Evolutionary conservation across 1,284 basidiomycete genomes (phyloP).

Genomic region (Pseudozyma flocculosa): DNA sequence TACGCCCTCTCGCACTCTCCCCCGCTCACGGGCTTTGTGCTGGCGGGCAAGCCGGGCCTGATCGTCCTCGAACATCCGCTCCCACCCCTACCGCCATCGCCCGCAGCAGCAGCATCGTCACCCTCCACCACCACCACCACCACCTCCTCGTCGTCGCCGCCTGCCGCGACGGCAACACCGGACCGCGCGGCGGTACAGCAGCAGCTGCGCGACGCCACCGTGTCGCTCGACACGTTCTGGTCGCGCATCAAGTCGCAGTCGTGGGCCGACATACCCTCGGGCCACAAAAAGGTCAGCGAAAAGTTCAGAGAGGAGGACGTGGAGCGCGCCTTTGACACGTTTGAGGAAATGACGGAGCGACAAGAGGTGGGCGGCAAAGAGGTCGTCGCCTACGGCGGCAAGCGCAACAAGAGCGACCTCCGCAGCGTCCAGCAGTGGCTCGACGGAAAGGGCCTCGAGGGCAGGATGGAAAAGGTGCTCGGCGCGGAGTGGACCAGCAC

Average conservation of each 20-base stretch:
- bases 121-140: too few relatives aligned
- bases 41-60: slow-evolving; percentile 46
- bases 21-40: slow-evolving; percentile 38
- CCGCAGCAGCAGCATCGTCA: not conserved
- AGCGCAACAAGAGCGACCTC: slow-evolving; percentile 19
- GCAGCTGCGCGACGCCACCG: slow-evolving; percentile 3
- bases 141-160: too few relatives aligned
- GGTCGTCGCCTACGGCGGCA: slow-evolving; percentile 15
- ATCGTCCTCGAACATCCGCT: slow-evolving; percentile 43
- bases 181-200: too few relatives aligned
- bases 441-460: slow-evolving; percentile 12
- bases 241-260: slow-evolving; percentile 21
- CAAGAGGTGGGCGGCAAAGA: slow-evolving; percentile 17
- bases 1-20: slow-evolving; percentile 18
- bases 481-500: slow-evolving; percentile 2
- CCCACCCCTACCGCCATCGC: slow-evolving; percentile 9
- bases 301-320: slow-evolving; percentile 10
- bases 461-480: slow-evolving; percentile 7
- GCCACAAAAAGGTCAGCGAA: slow-evolving; percentile 46
- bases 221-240: slow-evolving; percentile 31
- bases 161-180: too few relatives aligned
- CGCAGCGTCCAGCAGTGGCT: slow-evolving; percentile 26
- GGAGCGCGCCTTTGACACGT: slow-evolving; percentile 5
- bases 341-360: slow-evolving; percentile 33
- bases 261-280: slow-evolving; percentile 41